Conservation (phyloP, 1,139 yeast species). For the Candida frijolesensis region DNA sequence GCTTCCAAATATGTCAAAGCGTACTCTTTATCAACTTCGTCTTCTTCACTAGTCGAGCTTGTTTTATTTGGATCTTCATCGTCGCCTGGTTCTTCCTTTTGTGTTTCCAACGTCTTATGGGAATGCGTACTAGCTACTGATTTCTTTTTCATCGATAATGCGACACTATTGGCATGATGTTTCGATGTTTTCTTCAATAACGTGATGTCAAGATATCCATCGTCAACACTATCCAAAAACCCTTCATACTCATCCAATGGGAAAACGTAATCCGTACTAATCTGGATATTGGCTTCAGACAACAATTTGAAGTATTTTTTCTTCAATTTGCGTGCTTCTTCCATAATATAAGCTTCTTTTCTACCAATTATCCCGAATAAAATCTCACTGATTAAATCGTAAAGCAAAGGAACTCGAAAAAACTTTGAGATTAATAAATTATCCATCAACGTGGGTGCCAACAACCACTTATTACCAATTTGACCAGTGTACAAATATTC, state of each 20-base stretch:
- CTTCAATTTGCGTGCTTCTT: conserved; percentile 40
- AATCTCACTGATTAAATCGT: conserved; percentile 68
- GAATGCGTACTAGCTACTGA: conserved; percentile 13
- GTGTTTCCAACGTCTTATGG: background rate
- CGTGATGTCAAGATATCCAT: conserved; percentile 62
- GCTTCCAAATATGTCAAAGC: conserved; percentile 34
- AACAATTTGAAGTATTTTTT: conserved; percentile 29
- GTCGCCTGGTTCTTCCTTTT: conserved; percentile 1
- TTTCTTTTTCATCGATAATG: conserved; percentile 19
- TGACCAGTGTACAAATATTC: conserved; percentile 80
- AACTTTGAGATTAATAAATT: conserved; percentile 61
- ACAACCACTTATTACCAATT: conserved; percentile 70
- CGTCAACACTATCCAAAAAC: conserved; percentile 66
- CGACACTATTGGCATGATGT: conserved; percentile 24
- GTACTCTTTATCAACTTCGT: conserved; percentile 21
- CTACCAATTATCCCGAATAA: conserved; percentile 69
- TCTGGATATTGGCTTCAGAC: conserved; percentile 24
- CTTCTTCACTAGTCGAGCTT: conserved; percentile 26
- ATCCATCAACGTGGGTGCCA: conserved; percentile 68
- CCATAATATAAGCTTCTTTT: conserved; percentile 56
- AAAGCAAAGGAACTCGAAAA: conserved; percentile 66
- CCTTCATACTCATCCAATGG: conserved; percentile 70
- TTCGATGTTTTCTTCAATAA: conserved; percentile 51
- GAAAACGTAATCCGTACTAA: conserved; percentile 29
- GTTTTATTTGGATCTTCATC: conserved; percentile 16